phyloP scores from a whole-genome alignment of 805 yeast species.

The Wickerhamiella kurtzmanii region DNA sequence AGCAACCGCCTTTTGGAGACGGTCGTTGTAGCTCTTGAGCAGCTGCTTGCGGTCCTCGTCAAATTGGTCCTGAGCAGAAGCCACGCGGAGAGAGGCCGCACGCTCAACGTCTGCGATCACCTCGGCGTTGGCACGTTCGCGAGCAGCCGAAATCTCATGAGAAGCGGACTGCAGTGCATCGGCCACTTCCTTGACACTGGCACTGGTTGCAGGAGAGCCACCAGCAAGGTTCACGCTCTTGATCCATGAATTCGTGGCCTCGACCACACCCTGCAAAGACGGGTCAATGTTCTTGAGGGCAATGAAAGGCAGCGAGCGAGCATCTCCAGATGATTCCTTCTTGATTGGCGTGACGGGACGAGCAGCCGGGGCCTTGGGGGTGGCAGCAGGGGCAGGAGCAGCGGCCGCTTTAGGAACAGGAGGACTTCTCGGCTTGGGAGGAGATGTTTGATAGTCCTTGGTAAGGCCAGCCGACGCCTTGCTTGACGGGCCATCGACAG shows the following conservation, averaged over 20 bases:
- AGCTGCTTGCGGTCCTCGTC: constrained; percentile 43
- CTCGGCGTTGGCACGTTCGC: constrained; percentile 3
- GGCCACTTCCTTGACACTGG: constrained; percentile 8
- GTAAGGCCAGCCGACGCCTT: constrained; percentile 21
- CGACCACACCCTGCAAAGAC: constrained; percentile 16
- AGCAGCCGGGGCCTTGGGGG: constrained; percentile 4
- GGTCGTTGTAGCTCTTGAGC: constrained; percentile 43
- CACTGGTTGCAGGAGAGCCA: not conserved
- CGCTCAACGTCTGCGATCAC: not conserved
- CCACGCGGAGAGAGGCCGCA: constrained; percentile 9
- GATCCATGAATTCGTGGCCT: constrained; percentile 16
- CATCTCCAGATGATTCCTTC: constrained; percentile 21
- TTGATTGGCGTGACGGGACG: constrained; percentile 14
- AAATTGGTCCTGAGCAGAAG: constrained; percentile 20
- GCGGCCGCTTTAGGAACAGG: not conserved
- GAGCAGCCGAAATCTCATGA: constrained; percentile 5
- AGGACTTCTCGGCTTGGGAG: not conserved
- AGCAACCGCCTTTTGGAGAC: constrained; percentile 50
- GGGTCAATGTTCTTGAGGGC: constrained; percentile 17
- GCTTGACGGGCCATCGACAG: constrained; percentile 12
- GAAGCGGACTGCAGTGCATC: constrained; percentile 12
- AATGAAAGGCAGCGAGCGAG: not conserved
- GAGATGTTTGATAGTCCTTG: not conserved
- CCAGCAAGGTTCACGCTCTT: constrained; percentile 5
- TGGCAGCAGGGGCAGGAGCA: not conserved